Conservation (phyloP, 1,284 basidiomycete genomes). For the Fomes fomentarius region DNA sequence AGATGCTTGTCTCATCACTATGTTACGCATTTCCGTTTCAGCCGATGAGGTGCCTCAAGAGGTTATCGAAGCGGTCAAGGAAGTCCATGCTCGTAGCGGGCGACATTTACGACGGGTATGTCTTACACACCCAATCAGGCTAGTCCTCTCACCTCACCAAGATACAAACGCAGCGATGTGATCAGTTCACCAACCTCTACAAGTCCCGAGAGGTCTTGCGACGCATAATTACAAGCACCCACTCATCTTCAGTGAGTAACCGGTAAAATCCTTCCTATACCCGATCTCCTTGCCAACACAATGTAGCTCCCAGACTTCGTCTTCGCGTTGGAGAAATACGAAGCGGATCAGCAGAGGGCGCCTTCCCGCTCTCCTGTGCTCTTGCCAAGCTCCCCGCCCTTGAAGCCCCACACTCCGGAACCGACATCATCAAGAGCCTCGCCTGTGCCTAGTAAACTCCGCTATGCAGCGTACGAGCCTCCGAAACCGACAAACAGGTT, state of each 20-base stretch:
- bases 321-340: constrained; percentile 47
- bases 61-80: constrained; percentile 44
- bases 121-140: too few species aligned
- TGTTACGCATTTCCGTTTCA: constrained; percentile 64
- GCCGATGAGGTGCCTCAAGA: constrained; percentile 56
- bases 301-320: constrained; percentile 72
- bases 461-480: constrained; percentile 72
- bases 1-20: constrained; percentile 68
- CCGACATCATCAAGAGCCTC: constrained; percentile 36
- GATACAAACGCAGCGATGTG: constrained; percentile 58
- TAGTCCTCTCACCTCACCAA: not conserved
- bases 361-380: constrained; percentile 21
- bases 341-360: constrained; percentile 16
- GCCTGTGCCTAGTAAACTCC: constrained; percentile 49
- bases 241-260: constrained; percentile 53
- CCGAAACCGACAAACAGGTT: constrained; percentile 54
- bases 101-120: constrained; percentile 58
- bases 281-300: not conserved
- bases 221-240: constrained; percentile 47
- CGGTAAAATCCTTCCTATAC: too few species aligned
- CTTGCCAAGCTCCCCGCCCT: constrained; percentile 22
- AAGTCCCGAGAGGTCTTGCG: constrained; percentile 46
- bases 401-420: constrained; percentile 31
- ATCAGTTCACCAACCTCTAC: constrained; percentile 59
- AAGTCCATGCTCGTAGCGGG: constrained; percentile 46